A percentile compares a stretch with the other conserved stretches of the same genome.
These are phyloP conservation scores for Curvularia spicifera DNA, from an alignment of 2,329 filamentous ascomycete species.

Conservation along the genomic window DNA sequence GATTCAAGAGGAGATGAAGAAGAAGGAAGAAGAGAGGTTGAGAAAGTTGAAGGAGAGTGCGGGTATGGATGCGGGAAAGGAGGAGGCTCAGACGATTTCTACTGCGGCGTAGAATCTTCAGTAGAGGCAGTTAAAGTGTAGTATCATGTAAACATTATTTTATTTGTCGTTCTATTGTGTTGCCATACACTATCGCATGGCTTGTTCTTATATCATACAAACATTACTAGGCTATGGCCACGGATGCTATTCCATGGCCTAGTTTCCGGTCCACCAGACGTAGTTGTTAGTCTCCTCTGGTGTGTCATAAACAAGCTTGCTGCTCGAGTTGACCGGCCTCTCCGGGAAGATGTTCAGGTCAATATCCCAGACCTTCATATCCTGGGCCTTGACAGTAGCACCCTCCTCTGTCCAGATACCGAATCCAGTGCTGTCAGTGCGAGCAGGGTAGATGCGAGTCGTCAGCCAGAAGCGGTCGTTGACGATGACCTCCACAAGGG, in stretches of 20 bases:
- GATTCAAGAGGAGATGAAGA: slow-evolving; percentile 59
- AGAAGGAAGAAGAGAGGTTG: slow-evolving; percentile 56
- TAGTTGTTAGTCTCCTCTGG: slow-evolving; percentile 54
- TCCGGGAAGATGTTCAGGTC: slow-evolving; percentile 51
- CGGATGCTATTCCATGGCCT: slow-evolving; percentile 9
- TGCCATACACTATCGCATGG: background rate
- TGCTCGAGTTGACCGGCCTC: slow-evolving; percentile 52
- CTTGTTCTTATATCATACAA: background rate
- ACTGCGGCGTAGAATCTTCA: slow-evolving; percentile 3
- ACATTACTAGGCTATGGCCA: background rate
- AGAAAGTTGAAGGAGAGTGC: slow-evolving; percentile 35
- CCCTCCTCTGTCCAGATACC: slow-evolving; percentile 52
- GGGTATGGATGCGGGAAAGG: slow-evolving; percentile 16
- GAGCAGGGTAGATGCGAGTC: slow-evolving; percentile 56
- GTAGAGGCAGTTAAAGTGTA: background rate
- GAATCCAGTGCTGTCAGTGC: slow-evolving; percentile 52
- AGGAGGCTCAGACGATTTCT: slow-evolving; percentile 1
- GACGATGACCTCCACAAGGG: slow-evolving; percentile 55
- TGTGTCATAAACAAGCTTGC: slow-evolving; percentile 52
- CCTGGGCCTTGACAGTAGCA: slow-evolving; percentile 45
- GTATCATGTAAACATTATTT: slow-evolving; percentile 2
- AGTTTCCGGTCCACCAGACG: slow-evolving; percentile 55
- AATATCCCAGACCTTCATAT: slow-evolving; percentile 51
- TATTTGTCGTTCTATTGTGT: background rate
- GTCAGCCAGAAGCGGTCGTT: slow-evolving; percentile 53